Conservation (phyloP, 2,329 filamentous ascomycete genomes). For the Huntiella moniliformis region DNA sequence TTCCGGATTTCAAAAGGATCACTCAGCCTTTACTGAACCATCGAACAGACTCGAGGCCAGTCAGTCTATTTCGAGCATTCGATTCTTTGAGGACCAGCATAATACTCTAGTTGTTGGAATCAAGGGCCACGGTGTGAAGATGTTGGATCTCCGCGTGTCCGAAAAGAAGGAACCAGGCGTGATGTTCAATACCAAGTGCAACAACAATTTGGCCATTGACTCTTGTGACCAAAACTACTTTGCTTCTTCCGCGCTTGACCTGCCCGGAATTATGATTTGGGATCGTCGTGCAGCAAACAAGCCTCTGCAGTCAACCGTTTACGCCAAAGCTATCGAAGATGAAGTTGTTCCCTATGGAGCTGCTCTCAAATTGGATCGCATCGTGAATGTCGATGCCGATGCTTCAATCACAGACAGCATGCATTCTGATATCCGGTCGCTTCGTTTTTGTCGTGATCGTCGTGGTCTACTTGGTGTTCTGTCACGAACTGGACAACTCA, state of each 20-base stretch:
- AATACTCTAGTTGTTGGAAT: conserved; percentile 59
- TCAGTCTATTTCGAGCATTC: conserved; percentile 63
- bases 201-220: conserved; percentile 59
- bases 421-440: conserved; percentile 40
- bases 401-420: conserved; percentile 33
- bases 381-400: conserved; percentile 35
- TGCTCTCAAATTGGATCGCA: conserved; percentile 36
- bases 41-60: conserved; percentile 41
- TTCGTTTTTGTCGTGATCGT: conserved; percentile 44
- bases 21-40: conserved; percentile 30
- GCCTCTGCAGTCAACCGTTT: conserved; percentile 32
- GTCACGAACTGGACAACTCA: conserved; percentile 43
- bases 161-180: conserved; percentile 26
- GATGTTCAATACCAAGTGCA: conserved; percentile 48
- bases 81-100: conserved; percentile 63
- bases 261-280: conserved; percentile 60
- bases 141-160: conserved; percentile 48
- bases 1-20: conserved; percentile 25
- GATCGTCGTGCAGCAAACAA: conserved; percentile 47
- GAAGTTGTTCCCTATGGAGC: conserved; percentile 45
- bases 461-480: conserved; percentile 42
- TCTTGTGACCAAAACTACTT: conserved; percentile 70
- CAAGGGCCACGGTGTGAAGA: conserved; percentile 52
- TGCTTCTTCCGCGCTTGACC: conserved; percentile 57
- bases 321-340: conserved; percentile 38